Evolutionary conservation across 1,139 yeast genomes (phyloP), one percentile per base, ranked within the genome.

Genomic region (Magnusiomyces sp.): DNA sequence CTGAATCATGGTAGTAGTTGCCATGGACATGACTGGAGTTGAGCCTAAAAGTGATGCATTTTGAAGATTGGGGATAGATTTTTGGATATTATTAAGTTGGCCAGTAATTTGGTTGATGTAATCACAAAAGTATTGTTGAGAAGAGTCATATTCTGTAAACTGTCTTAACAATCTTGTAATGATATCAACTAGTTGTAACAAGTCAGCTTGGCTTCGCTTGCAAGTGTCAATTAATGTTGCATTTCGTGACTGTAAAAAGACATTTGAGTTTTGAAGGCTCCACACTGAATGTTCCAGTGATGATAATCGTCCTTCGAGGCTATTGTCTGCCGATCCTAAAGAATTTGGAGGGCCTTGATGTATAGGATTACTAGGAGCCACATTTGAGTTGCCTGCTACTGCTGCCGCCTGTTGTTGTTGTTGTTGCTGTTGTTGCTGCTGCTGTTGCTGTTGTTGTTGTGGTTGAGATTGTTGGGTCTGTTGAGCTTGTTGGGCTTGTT

Each of bases 221-320:
- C 46, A 46, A 6, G 45, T 36, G 10, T 52, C 55, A 40, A 50
- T 47, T 7, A 52, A 43, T 23, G 20, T 31, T 19, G 45, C 45
- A 43, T 50, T 47, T 27, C 50, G 49, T 9, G 51, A 39, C 9
- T 46, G 38, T 16, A 50, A 45, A 7, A 32, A 39, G 17, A 48
- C 33, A 42, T 52, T 50, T 5, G 51, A 47, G 19, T 45, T 32
- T 40, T 50, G 43, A n/a, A 52, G 38, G 11, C 49, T 38, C 53
- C 53, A 53, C 6, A 50, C 29, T 7, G 49, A 46, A 43, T 57
- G 58, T 44, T 61, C 64, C 39, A 61, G 46, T 1, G 57, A 45
- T 5, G 54, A 48, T 13, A 58, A n/a, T 4, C 61, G 50, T 10
- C 51, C 49, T 16, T 57, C 59, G 13, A 49, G 40, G 37, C 41